Evolutionary conservation across 2,329 filamentous ascomycete species (phyloP), one percentile per base, ranked within the genome.

Genomic region (Aspergillus novofumigatus): DNA sequence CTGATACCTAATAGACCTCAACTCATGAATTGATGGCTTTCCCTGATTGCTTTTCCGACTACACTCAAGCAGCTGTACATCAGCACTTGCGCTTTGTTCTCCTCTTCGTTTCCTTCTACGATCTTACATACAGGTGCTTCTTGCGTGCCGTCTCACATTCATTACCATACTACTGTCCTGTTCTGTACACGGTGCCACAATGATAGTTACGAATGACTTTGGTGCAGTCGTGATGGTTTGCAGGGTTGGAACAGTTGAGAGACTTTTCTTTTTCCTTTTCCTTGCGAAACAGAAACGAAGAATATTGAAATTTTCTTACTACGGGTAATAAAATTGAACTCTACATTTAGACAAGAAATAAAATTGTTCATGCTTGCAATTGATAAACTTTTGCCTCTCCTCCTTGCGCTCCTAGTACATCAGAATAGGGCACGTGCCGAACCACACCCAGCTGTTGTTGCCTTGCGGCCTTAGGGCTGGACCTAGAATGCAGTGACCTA

Each of bases 1-100:
- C 56, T 58, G 62, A 68, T 70, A 67, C 66, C 62, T 64, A 62
- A 70, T 70, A 69, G 67, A 69, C 58, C 61, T 62, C 62, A 60
- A 61, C 58, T 64, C 54, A 67, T 59, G 60, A 61, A 52, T 55
- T 62, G 60, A 65, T 59, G 63, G 60, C 58, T 55, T 51, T 59
- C 47, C 32, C 57, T 51, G 47, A 50, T 56, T 50, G 51, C 52
- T 49, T 53, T 57, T 62, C 32, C 53, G 28, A 35, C 26, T 20
- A 49, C 41, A 42, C 48, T 49, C 11, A 32, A 49, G 25, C 11
- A 28, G 29, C 25, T 44, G 49, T 49, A 49, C 49, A 51, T n/a
- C n/a, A 23, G n/a, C 29, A 51, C 14, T 42, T 41, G 11, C 41
- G 8, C 32, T 25, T 21, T 26, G 38, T 44, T 23, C 25, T 14